A percentile compares a stretch with the other conserved stretches of the same genome.
Evolutionary conservation across 495 filamentous ascomycete genomes (phyloP).

Genomic region (Aspergillus campestris): DNA sequence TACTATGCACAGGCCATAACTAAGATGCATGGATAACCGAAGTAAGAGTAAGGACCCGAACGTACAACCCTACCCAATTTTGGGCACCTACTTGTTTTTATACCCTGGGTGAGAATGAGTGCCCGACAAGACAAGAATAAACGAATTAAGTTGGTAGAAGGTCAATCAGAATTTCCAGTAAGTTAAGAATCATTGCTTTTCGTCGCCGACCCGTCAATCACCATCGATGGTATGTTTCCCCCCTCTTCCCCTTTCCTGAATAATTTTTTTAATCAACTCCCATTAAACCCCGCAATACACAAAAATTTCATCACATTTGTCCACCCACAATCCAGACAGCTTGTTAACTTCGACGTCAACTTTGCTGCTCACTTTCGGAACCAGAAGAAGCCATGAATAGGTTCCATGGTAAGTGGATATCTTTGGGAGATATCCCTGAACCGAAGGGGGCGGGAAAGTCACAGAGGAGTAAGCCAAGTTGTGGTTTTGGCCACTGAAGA

Average conservation of each 20-base stretch:
- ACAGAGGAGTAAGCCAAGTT: constrained; percentile 20
- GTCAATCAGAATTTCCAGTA: too few relatives aligned
- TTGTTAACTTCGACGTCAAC: constrained; percentile 11
- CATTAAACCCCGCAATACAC: constrained; percentile 13
- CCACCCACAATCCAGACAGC: constrained; percentile 23
- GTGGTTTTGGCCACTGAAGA: constrained; percentile 6
- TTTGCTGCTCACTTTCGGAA: constrained; percentile 8
- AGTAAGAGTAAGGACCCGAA: too few relatives aligned
- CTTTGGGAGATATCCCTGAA: constrained; percentile 8
- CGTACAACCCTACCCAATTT: too few relatives aligned
- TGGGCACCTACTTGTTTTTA: too few relatives aligned
- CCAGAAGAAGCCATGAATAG: constrained; percentile 8
- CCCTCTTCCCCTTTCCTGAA: not conserved
- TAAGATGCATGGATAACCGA: too few relatives aligned
- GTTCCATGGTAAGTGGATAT: constrained; percentile 11
- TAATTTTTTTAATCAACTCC: constrained; percentile 7
- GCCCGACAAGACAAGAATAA: too few relatives aligned
- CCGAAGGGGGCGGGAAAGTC: constrained; percentile 16
- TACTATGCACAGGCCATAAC: too few relatives aligned
- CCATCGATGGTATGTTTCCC: too few relatives aligned
- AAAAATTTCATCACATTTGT: constrained; percentile 16
- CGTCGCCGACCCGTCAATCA: too few relatives aligned
- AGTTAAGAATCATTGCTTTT: not conserved
- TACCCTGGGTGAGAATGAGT: too few relatives aligned
- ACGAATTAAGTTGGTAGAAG: too few relatives aligned